Evolutionary conservation across 768 basidiomycete species (phyloP).

Genomic region (Mycena kentingensis): DNA sequence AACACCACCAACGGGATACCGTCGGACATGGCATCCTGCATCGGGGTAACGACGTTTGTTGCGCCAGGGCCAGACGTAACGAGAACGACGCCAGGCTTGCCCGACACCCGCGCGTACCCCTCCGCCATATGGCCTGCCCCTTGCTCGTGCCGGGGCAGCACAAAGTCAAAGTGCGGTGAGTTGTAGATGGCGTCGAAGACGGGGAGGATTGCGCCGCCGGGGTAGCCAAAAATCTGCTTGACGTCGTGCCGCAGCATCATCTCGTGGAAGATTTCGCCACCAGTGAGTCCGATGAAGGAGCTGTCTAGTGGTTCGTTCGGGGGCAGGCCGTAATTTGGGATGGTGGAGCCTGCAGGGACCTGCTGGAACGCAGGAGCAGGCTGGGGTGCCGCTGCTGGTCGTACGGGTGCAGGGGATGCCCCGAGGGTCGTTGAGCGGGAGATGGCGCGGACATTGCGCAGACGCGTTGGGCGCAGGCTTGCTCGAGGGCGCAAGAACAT

Average conservation of each 20-base stretch:
- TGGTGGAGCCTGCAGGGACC: slow-evolving; percentile 44
- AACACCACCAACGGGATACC: slow-evolving; percentile 95
- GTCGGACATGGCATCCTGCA: slow-evolving; percentile 96
- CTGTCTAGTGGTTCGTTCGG: slow-evolving; percentile 64
- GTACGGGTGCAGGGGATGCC: slow-evolving; percentile 14
- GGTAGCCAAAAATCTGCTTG: slow-evolving; percentile 97
- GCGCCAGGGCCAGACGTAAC: slow-evolving; percentile 98
- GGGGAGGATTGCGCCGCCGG: slow-evolving; percentile 96
- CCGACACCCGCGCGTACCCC: slow-evolving; percentile 96
- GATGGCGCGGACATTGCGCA: slow-evolving; percentile 11
- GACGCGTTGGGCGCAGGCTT: slow-evolving; percentile 16
- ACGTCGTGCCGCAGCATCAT: slow-evolving; percentile 98
- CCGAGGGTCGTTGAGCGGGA: slow-evolving; percentile 18
- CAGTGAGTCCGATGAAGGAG: slow-evolving; percentile 91
- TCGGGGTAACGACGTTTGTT: slow-evolving; percentile 95
- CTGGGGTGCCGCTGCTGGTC: slow-evolving; percentile 17
- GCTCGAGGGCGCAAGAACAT: slow-evolving; percentile 16
- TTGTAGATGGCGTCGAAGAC: slow-evolving; percentile 99
- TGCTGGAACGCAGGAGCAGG: too few relatives aligned
- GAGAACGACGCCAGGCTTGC: slow-evolving; percentile 95
- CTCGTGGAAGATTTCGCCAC: slow-evolving; percentile 98
- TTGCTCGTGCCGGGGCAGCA: slow-evolving; percentile 96
- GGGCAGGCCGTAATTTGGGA: slow-evolving; percentile 35
- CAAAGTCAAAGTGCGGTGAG: slow-evolving; percentile 91
- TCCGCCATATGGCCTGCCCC: slow-evolving; percentile 99